A percentile compares a stretch with the other conserved stretches of the same genome.
These are phyloP conservation scores for Glycyrrhiza uralensis DNA, from an alignment of 306 rosid species.

Conservation along the genomic window DNA sequence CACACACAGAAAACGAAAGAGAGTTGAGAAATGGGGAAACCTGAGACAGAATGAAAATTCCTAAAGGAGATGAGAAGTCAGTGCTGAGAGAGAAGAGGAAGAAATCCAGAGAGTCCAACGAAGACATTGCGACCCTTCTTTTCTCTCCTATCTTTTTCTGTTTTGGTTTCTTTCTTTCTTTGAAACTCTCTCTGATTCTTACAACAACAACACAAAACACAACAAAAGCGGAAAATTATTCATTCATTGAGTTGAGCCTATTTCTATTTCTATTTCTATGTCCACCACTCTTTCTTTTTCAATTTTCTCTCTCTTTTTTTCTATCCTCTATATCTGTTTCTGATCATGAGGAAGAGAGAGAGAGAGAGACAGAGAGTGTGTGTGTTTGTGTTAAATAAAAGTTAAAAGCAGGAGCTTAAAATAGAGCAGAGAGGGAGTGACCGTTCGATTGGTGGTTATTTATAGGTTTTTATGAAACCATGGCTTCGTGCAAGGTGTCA, in stretches of 20 bases:
- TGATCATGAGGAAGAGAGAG: background rate
- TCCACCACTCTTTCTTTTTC: conserved; percentile 17
- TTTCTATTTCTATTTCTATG: conserved; percentile 21
- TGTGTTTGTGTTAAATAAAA: too few relatives aligned
- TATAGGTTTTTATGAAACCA: background rate
- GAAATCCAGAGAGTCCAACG: conserved; percentile 64
- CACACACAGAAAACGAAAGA: too few relatives aligned
- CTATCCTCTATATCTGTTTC: conserved; percentile 1
- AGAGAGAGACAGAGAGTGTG: background rate
- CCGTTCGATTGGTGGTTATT: conserved; percentile 41
- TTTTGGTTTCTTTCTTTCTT: background rate
- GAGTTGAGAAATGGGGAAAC: conserved; percentile 33
- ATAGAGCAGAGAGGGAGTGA: conserved; percentile 21
- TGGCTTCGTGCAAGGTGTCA: conserved; percentile 7
- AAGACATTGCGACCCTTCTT: conserved; percentile 44
- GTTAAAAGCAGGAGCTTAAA: conserved; percentile 22
- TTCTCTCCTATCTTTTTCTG: conserved; percentile 1
- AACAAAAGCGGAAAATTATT: background rate
- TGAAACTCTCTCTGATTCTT: conserved; percentile 23
- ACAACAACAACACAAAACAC: conserved; percentile 25
- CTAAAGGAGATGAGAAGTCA: conserved; percentile 45
- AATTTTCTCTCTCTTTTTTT: background rate
- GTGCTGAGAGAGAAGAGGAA: conserved; percentile 67
- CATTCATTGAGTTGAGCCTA: background rate
- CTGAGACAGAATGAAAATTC: conserved; percentile 77